Evolutionary conservation across 331 rosid species (phyloP).

Genomic region (Telfairia occidentalis): DNA sequence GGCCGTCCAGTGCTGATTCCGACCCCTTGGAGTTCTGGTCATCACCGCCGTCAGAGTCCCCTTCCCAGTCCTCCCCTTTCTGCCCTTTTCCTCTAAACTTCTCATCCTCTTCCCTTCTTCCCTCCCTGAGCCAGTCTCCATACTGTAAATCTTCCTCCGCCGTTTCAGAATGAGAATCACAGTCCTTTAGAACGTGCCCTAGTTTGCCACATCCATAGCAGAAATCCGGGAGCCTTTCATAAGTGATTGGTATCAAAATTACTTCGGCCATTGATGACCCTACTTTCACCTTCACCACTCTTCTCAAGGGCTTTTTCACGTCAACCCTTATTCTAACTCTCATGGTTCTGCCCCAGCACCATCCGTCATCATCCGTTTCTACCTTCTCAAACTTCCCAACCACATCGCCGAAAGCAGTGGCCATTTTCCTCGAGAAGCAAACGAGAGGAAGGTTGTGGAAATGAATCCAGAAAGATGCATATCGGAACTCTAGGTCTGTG

Average conservation of each 20-base stretch:
- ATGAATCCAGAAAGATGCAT: neutral
- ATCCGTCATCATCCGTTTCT: neutral
- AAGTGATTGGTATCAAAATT: neutral
- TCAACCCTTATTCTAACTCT: neutral
- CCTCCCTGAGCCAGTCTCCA: neutral
- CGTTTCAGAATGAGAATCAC: neutral
- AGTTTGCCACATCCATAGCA: neutral
- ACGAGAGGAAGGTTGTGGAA: neutral
- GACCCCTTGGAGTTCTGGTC: neutral
- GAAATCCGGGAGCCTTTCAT: neutral
- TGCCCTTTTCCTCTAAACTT: neutral
- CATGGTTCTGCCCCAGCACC: neutral
- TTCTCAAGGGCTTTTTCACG: neutral
- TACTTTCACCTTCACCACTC: neutral
- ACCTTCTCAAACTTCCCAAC: neutral
- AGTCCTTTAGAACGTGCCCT: neutral
- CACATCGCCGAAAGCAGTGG: neutral
- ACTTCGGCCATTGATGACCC: neutral
- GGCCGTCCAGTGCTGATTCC: neutral
- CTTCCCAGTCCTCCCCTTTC: neutral
- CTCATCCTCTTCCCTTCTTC: neutral
- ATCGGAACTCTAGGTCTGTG: neutral
- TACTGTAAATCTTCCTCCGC: neutral
- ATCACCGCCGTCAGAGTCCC: neutral
- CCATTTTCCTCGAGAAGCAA: neutral